These are phyloP conservation scores for Plasmodium berghei DNA, from an alignment of 169 alveolate genomes.

Conservation along the genomic window DNA sequence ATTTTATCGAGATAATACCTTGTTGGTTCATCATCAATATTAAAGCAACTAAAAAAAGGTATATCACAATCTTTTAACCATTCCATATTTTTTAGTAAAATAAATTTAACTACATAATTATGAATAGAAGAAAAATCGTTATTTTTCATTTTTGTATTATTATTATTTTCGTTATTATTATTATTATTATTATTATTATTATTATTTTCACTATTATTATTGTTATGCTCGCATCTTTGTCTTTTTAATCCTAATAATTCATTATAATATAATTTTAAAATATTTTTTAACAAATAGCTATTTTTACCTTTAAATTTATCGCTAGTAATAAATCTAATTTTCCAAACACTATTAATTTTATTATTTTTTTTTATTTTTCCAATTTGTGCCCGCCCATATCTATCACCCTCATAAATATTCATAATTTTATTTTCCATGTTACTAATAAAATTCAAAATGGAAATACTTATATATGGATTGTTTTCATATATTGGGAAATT, in stretches of 20 bases:
- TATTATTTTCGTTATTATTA: neutral
- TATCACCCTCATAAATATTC: neutral
- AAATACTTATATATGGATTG: conserved; percentile 27
- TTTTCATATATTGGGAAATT: conserved; percentile 31
- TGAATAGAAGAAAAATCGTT: conserved; percentile 4
- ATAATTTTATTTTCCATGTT: conserved; percentile 48
- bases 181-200: neutral
- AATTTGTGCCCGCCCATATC: neutral
- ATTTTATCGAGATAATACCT: conserved; percentile 41
- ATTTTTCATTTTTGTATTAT: neutral
- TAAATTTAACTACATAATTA: conserved; percentile 11
- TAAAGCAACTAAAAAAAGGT: conserved; percentile 17
- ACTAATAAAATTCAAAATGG: conserved; percentile 40
- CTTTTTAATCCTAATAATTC: conserved; percentile 45
- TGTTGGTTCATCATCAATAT: conserved; percentile 55
- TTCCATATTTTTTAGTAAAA: conserved; percentile 29
- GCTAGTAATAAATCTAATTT: conserved; percentile 52
- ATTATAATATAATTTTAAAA: conserved; percentile 34
- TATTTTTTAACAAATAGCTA: conserved; percentile 51
- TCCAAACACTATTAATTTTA: conserved; percentile 21
- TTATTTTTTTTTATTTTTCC: neutral
- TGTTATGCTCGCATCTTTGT: neutral
- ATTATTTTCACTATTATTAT: neutral
- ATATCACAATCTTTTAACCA: conserved; percentile 36
- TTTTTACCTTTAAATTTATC: conserved; percentile 64